Conservation (phyloP, 140 eudicot genomes). For the Artemisia princeps region DNA sequence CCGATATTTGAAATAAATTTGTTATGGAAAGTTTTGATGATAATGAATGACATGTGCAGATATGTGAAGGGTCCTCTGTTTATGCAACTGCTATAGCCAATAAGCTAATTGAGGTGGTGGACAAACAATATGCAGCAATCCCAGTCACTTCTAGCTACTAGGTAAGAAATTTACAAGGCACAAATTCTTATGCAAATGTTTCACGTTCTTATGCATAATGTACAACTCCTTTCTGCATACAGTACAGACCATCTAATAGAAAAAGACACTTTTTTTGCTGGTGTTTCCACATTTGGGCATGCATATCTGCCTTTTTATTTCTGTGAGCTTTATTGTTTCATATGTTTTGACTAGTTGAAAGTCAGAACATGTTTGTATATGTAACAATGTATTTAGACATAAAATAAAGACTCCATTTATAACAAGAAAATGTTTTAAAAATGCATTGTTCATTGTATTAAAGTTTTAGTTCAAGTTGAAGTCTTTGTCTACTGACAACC, state of each 20-base stretch:
- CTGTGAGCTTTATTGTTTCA: constrained; percentile 11
- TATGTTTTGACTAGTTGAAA: neutral
- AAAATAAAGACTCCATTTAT: neutral
- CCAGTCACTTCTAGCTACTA: constrained; percentile 47
- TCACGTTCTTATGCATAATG: constrained; percentile 16
- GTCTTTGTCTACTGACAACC: too few relatives aligned
- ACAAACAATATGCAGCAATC: constrained; percentile 62
- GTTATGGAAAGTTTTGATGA: constrained; percentile 7
- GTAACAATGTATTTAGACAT: neutral
- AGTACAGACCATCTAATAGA: constrained; percentile 11
- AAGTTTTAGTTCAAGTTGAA: neutral
- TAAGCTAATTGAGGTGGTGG: constrained; percentile 90
- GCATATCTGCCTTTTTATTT: constrained; percentile 23
- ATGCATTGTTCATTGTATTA: neutral
- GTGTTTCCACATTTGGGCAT: constrained; percentile 26
- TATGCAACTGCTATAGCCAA: constrained; percentile 96
- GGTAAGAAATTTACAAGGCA: constrained; percentile 28
- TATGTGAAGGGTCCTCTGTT: constrained; percentile 88
- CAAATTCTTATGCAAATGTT: constrained; percentile 13
- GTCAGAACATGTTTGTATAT: neutral
- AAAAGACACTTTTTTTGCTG: constrained; percentile 16
- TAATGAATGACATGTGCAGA: constrained; percentile 51
- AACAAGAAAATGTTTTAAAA: neutral
- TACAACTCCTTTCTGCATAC: constrained; percentile 17
- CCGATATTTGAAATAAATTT: neutral